Percentiles rank a stretch among this genome's conserved stretches.
Evolutionary conservation across 495 filamentous ascomycete species (phyloP).

Genomic region (Alectoria sarmentosa): DNA sequence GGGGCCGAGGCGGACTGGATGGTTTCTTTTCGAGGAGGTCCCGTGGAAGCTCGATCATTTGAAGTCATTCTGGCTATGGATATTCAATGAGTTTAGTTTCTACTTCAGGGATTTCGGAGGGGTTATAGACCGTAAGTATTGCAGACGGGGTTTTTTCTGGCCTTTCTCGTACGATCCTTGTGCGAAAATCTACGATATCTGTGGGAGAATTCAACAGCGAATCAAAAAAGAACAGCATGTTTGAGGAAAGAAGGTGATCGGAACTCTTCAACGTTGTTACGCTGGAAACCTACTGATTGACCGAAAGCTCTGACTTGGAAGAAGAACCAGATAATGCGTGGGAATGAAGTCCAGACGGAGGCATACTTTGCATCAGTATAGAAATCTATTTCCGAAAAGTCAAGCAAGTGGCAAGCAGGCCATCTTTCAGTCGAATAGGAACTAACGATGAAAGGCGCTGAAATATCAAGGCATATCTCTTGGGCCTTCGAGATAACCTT

Average conservation of each 20-base stretch:
- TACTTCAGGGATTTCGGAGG: not conserved
- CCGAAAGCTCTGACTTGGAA: not conserved
- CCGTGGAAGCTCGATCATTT: not conserved
- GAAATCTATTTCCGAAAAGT: not conserved
- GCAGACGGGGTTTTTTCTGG: not conserved
- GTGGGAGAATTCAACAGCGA: not conserved
- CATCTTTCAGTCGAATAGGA: no score
- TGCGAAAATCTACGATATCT: not conserved
- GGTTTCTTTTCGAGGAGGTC: not conserved
- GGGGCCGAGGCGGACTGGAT: not conserved
- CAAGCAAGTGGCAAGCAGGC: not conserved
- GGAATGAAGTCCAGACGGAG: no score
- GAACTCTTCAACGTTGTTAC: not conserved
- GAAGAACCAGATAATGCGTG: not conserved
- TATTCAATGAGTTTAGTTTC: not conserved
- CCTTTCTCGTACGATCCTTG: not conserved
- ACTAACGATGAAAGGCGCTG: not conserved
- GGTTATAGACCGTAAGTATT: not conserved
- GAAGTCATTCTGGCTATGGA: not conserved
- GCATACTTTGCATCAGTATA: not conserved
- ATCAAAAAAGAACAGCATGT: not conserved
- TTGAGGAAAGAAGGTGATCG: not conserved
- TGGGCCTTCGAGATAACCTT: not conserved
- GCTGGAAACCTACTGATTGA: not conserved
- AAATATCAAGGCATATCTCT: not conserved